Evolutionary conservation across 2,329 filamentous ascomycete species (phyloP), one percentile per base, ranked within the genome.

Genomic region (Beauveria sp.): DNA sequence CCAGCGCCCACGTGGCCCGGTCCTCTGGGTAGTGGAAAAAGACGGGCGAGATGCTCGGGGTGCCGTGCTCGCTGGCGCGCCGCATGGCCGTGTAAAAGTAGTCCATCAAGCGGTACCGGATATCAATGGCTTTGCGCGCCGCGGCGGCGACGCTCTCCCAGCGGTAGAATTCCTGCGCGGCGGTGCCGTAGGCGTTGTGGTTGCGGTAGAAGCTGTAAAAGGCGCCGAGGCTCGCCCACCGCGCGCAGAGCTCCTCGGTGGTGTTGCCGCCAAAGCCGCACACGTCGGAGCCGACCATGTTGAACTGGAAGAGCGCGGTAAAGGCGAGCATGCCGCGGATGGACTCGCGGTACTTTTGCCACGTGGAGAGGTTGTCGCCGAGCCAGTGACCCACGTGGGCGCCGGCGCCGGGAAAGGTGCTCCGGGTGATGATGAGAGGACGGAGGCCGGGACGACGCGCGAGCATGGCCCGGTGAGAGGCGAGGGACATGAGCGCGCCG

Each of bases 61-160:
- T 81, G 26, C 89, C 89, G 8, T 80, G 80, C 40, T 77, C 69
- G 40, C 71, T 90, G 1, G 83, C 63, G 76, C 73, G 70, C 89
- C 87, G 78, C 66, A 91, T 77, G 0, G 85, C 84, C 1, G 88
- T 91, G 78, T 92, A 91, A 63, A 90, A 79, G 74, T 91, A 91
- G 70, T 91, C 88, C 16, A 92, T 78, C 14, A 92, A 77, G 43
- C 81, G 79, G 75, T 91, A 92, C 20, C 89, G 81, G 53, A 85
- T 84, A 42, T 81, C 80, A 66, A 91, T 90, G 16, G 84, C 87
- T 63, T 84, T 86, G 52, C 79, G 80, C 0, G 87, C 87, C 0
- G 88, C 86, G 5, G 79, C 72, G 0, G 86, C 76, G 3, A 88
- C 86, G 1, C 76, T 71, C 0, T 77, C 74, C 85, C 86, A 91